A percentile compares a stretch with the other conserved stretches of the same genome.
These are phyloP conservation scores for Capsella bursapastoris DNA, from an alignment of 345 rosid species.

Conservation along the genomic window DNA sequence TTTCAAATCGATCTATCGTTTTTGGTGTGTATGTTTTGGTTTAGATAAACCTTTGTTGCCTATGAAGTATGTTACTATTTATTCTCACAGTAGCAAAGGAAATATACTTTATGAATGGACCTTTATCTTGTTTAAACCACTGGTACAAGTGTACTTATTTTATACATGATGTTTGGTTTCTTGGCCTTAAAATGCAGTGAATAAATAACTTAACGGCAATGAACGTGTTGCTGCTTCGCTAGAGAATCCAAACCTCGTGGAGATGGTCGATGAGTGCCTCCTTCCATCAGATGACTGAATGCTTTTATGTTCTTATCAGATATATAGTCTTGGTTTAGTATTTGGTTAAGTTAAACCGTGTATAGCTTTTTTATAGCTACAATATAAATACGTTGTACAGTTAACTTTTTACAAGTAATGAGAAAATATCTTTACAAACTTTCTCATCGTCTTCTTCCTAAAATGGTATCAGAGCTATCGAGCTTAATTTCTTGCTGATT, in stretches of 20 bases:
- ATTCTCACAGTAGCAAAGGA: conserved; percentile 10
- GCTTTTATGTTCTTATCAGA: too few relatives aligned
- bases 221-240: conserved; percentile 93
- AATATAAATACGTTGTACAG: too few relatives aligned
- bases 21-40: neutral
- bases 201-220: conserved; percentile 88
- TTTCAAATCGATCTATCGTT: neutral
- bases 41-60: neutral
- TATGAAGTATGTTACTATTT: conserved; percentile 2
- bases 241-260: conserved; percentile 91
- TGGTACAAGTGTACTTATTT: neutral
- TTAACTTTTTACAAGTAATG: too few relatives aligned
- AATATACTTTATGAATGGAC: neutral
- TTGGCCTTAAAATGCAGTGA: conserved; percentile 59
- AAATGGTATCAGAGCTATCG: too few relatives aligned
- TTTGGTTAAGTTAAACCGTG: too few relatives aligned
- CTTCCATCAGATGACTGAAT: conserved; percentile 64
- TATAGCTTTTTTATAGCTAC: too few relatives aligned
- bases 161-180: neutral
- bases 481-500: too few relatives aligned
- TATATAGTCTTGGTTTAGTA: too few relatives aligned
- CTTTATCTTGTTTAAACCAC: neutral
- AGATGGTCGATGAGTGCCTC: conserved; percentile 87
- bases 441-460: too few relatives aligned
- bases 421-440: too few relatives aligned